Conservation (phyloP, 176 grass and related monocot genomes). For the Dactylis glomerata region DNA sequence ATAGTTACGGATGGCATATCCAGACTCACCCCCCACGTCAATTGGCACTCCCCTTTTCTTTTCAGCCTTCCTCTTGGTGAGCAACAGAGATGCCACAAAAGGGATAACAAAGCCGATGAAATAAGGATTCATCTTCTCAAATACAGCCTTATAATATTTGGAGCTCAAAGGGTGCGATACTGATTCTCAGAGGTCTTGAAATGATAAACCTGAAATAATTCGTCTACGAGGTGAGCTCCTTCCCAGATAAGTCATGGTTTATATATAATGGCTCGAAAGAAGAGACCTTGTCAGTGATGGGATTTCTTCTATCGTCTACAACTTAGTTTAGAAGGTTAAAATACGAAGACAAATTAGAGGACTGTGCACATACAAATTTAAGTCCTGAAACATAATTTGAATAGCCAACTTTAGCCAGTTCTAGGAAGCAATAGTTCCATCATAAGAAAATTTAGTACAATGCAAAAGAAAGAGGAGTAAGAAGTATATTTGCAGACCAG, state of each 20-base stretch:
- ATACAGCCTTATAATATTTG: not conserved
- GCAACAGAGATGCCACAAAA: slow-evolving; percentile 50
- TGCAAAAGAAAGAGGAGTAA: not conserved
- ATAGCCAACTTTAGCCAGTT: not conserved
- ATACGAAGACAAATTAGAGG: not conserved
- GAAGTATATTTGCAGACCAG: not conserved
- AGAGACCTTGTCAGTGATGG: not conserved
- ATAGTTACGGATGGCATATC: slow-evolving; percentile 60
- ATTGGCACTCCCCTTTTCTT: slow-evolving; percentile 71
- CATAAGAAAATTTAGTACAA: not conserved
- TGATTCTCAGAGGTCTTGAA: not conserved
- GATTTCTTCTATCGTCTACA: not conserved
- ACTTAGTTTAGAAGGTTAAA: not conserved
- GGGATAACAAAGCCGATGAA: slow-evolving; percentile 59
- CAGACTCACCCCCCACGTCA: slow-evolving; percentile 58
- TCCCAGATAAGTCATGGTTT: not conserved
- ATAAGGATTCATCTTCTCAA: slow-evolving; percentile 68
- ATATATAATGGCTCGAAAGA: not conserved
- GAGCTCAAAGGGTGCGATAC: not conserved
- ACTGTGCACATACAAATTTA: not conserved
- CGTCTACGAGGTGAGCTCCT: not conserved
- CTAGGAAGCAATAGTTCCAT: not conserved
- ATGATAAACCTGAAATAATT: slow-evolving; percentile 18
- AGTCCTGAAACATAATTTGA: not conserved
- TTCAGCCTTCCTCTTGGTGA: slow-evolving; percentile 46